phyloP scores from a whole-genome alignment of 176 grass and related monocot species.

The Alloteropsis semialata region DNA sequence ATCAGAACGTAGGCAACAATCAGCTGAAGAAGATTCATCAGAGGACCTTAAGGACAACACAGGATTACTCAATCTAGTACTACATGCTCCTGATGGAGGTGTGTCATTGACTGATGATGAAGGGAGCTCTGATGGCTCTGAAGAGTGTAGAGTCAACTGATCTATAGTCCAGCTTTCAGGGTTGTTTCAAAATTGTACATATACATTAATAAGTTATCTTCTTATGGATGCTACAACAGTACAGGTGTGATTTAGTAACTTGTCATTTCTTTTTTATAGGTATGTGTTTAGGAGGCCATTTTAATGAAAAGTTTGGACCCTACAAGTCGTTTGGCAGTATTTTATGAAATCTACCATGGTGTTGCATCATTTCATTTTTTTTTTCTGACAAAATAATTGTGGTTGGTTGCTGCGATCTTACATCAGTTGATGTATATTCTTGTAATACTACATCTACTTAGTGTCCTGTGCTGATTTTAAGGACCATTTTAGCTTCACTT shows the following conservation, averaged over 20 bases:
- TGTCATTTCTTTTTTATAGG: constrained; percentile 23
- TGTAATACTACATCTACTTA: not conserved
- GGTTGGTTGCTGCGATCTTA: not conserved
- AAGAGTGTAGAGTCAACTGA: constrained; percentile 48
- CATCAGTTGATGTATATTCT: not conserved
- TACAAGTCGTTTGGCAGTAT: not conserved
- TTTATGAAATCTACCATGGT: not conserved
- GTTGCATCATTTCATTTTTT: not conserved
- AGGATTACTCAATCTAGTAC: constrained; percentile 55
- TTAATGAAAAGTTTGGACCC: not conserved
- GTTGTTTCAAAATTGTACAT: constrained; percentile 34
- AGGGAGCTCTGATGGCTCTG: constrained; percentile 51
- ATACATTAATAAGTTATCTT: constrained; percentile 19
- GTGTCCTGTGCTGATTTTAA: not conserved
- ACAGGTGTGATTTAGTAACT: not conserved
- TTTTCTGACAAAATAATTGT: not conserved
- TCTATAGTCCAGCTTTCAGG: constrained; percentile 2
- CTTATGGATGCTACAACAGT: constrained; percentile 10
- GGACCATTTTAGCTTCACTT: constrained; percentile 2
- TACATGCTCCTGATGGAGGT: constrained; percentile 41
- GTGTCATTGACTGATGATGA: constrained; percentile 52
- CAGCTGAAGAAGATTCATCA: constrained; percentile 28
- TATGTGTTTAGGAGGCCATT: not conserved
- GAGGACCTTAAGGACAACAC: constrained; percentile 33
- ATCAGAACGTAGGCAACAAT: constrained; percentile 27